Evolutionary conservation across 1,284 basidiomycete species (phyloP).

Genomic region (Puccinia polysora): DNA sequence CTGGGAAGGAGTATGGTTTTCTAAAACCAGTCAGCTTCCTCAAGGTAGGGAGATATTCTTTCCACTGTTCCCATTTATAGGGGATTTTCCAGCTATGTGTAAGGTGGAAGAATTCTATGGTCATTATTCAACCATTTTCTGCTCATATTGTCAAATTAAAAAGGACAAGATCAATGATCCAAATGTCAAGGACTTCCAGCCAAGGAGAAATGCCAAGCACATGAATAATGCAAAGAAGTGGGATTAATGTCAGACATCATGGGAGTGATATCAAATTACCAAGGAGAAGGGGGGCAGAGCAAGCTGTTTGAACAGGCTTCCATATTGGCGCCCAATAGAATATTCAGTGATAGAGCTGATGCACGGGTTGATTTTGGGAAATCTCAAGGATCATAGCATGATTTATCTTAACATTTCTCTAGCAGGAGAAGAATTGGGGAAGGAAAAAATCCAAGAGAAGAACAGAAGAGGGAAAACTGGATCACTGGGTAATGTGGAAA

Average conservation of each 20-base stretch:
- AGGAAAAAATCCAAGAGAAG: background rate
- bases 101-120: too few species aligned
- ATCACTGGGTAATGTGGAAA: background rate
- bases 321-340: background rate
- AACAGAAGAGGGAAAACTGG: background rate
- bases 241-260: too few species aligned
- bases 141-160: too few species aligned
- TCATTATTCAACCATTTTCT: too few species aligned
- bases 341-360: too few species aligned
- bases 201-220: too few species aligned
- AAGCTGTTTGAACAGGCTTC: background rate
- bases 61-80: too few species aligned
- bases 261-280: background rate
- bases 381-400: background rate
- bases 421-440: background rate
- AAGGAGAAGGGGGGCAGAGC: background rate
- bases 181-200: too few species aligned
- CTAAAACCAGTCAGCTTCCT: background rate
- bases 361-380: background rate
- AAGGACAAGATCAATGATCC: too few species aligned
- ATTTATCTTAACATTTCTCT: background rate
- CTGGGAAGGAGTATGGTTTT: constrained; percentile 1
- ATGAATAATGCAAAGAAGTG: too few species aligned
- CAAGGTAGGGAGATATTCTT: constrained; percentile 1
- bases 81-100: too few species aligned